Evolutionary conservation across 208 protist species (phyloP).

Genomic region (Endotrypanum monterogeii): DNA sequence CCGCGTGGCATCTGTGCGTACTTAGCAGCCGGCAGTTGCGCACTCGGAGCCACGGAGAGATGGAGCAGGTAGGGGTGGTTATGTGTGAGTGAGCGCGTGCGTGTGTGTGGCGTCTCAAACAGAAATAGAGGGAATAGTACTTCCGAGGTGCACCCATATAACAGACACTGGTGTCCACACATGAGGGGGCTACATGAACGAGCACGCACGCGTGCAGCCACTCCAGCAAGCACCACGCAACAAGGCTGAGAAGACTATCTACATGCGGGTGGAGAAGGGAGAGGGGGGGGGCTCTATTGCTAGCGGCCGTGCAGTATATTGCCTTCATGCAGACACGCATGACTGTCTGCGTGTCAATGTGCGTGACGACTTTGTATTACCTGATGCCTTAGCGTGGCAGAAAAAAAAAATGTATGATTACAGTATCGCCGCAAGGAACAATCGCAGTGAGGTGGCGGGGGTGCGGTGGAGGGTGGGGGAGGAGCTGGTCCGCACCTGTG

Average conservation of each 20-base stretch:
- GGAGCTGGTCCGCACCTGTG: slow-evolving; percentile 7
- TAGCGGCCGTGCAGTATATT: not conserved
- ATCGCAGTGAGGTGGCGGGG: not conserved
- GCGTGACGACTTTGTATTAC: not conserved
- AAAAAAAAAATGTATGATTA: not conserved
- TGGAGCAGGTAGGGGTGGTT: too few relatives aligned
- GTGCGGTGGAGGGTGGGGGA: not conserved
- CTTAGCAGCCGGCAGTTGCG: not conserved
- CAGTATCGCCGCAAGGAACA: not conserved
- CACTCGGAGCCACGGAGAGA: not conserved
- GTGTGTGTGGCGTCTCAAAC: not conserved
- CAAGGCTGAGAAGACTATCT: not conserved
- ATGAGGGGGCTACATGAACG: not conserved
- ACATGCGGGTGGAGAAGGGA: not conserved
- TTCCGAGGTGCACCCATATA: not conserved
- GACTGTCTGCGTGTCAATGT: not conserved
- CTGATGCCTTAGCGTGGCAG: not conserved
- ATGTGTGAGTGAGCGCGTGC: too few relatives aligned
- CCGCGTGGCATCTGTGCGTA: not conserved
- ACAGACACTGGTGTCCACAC: not conserved
- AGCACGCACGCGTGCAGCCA: not conserved
- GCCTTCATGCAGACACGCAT: not conserved
- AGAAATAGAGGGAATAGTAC: not conserved
- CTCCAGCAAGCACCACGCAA: not conserved
- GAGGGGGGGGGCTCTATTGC: too few relatives aligned